Conservation (phyloP, 768 basidiomycete genomes). For the Baorangia bicolor region DNA sequence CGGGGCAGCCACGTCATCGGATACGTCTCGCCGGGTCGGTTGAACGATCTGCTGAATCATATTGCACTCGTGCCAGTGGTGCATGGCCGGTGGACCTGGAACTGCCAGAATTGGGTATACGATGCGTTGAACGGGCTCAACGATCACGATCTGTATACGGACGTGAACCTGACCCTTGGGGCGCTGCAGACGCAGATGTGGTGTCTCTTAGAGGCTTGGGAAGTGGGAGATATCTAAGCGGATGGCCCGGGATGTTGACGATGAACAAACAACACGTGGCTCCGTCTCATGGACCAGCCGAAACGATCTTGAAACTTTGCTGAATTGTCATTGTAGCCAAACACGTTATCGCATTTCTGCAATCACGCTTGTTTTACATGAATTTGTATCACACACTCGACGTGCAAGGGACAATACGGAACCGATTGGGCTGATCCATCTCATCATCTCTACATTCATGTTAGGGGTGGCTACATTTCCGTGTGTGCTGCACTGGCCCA, state of each 20-base stretch:
- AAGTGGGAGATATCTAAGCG: slow-evolving; percentile 23
- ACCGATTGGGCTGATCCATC: no score
- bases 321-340: no score
- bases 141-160: slow-evolving; percentile 11
- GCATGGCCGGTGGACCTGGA: slow-evolving; percentile 19
- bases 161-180: slow-evolving; percentile 12
- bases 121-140: slow-evolving; percentile 21
- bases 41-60: slow-evolving; percentile 16
- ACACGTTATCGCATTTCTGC: no score
- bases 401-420: no score
- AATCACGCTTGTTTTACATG: no score
- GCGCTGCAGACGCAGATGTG: slow-evolving; percentile 30
- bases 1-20: slow-evolving; percentile 28
- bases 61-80: slow-evolving; percentile 23
- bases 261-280: no score
- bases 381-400: no score
- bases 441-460: no score
- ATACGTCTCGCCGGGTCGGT: slow-evolving; percentile 12
- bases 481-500: no score
- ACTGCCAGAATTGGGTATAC: slow-evolving; percentile 30
- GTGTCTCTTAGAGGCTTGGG: slow-evolving; percentile 32
- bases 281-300: no score
- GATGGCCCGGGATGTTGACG: background rate
- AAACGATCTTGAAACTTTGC: no score
- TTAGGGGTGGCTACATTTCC: no score